Evolutionary conservation across 2,329 filamentous ascomycete genomes (phyloP).

Genomic region (Daldinia eschscholtzii): DNA sequence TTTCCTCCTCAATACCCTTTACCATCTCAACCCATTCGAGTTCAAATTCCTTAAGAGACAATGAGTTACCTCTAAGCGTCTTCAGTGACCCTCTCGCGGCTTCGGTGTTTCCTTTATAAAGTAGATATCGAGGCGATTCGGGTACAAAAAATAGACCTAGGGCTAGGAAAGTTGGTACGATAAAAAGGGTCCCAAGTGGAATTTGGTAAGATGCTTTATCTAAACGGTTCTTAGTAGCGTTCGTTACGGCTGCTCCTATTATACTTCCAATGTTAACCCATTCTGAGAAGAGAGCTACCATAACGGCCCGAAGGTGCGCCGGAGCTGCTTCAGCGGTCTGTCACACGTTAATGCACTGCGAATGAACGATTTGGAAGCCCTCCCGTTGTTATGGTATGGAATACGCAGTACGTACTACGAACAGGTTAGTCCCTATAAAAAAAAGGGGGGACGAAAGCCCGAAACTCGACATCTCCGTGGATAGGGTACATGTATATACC

Average conservation of each 20-base stretch:
- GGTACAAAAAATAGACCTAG: constrained; percentile 61
- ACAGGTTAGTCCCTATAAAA: constrained; percentile 14
- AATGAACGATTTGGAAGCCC: neutral
- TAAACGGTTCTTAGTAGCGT: constrained; percentile 55
- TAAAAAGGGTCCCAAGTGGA: constrained; percentile 59
- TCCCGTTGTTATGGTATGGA: neutral
- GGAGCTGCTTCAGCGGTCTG: constrained; percentile 61
- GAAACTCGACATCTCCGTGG: neutral
- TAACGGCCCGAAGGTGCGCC: constrained; percentile 62
- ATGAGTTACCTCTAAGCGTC: constrained; percentile 49
- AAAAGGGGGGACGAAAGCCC: neutral
- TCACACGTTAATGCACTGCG: constrained; percentile 13
- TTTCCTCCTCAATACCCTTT: constrained; percentile 56
- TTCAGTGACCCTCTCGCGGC: constrained; percentile 51
- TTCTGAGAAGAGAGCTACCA: constrained; percentile 62
- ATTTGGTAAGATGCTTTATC: constrained; percentile 61
- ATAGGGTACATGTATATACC: constrained; percentile 16
- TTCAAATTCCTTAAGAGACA: constrained; percentile 53
- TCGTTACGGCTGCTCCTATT: constrained; percentile 60
- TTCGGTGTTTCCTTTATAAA: constrained; percentile 51
- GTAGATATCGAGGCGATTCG: constrained; percentile 60
- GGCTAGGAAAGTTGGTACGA: constrained; percentile 62
- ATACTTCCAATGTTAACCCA: constrained; percentile 64
- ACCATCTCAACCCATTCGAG: constrained; percentile 58
- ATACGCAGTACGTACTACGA: constrained; percentile 24